Base-by-base conservation (phyloP, 2,329 filamentous ascomycete genomes). In the Xylariaceae sp. region DNA sequence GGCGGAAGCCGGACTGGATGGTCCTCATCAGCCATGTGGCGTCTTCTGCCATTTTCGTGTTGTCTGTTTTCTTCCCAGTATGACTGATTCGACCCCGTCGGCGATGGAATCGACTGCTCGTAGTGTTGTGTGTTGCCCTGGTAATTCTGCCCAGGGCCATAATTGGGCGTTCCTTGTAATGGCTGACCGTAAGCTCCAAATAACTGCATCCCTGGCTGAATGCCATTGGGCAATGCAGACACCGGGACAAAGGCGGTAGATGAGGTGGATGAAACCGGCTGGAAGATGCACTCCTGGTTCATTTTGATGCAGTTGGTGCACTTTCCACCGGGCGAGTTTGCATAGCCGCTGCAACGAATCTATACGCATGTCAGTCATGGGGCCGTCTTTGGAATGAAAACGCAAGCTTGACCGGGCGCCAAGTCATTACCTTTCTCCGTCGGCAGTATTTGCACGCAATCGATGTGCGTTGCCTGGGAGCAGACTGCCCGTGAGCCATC, bases 311-410 rank as follows among this genome's bases (percentile, higher is more conserved):
- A 85, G 65, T 85, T 85, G 57, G 82, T 79, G 64, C 82, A 85
- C 64, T 84, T 83, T 9, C 82, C 82, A 17, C 82, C 82, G 0
- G 80, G 79, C 0, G 80, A 82, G 62, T 81, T 83, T 60, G 82
- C 79, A 63, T 84, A 84, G 34, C 82, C 82, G 62, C 82, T 85
- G 74, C 82, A 85, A 44, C 82, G 81, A 63, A 85, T 85, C 82
- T 85, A 60, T 15, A 47, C 18, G 49, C 44, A 47, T 45, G 60
- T 75, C 64, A 73, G 68, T 61, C 9, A 54, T n/a, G 10, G 2
- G 49, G 17, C 42, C n/a, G 23, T 47, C 23, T 34, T 18, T 34
- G 30, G 52, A n/a, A 11, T 1, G 7, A 55, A 37, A 35, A 5
- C 23, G 23, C 45, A 39, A 42, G 13, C 23, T 4, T n/a, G 51